Base-by-base conservation (phyloP, 768 basidiomycete species). In the Postia placenta region DNA sequence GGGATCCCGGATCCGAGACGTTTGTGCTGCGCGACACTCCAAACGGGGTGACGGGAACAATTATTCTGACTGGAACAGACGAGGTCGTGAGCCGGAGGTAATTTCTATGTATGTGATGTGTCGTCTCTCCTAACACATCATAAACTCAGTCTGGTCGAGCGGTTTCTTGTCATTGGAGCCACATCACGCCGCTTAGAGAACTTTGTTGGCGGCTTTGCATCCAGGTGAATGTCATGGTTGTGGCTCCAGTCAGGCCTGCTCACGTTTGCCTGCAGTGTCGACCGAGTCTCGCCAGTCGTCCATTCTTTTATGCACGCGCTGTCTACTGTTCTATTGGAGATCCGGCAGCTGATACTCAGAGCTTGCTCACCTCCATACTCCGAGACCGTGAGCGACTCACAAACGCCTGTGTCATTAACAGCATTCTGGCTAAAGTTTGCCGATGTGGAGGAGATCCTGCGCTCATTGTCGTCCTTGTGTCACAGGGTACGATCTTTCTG, bases 151-250 rank as follows among this genome's bases (percentile, higher is more conserved):
- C 60, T 85, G 5, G 63, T 81, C 20, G 64, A 69, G 30, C 74
- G 83, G 5, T 91, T 91, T 63, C 52, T 87, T 25, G 73, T 69
- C 5, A 81, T 92, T 42, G 89, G 89, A 5, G 80, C 79, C 0
- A 62, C 82, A 2, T 60, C 86, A 33, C 78, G 87, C 39, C 76
- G 89, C 19, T 59, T 91, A 5, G 87, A 92, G 45, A 64, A 66
- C 2, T 15, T 33, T 15, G 30, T 33, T 33, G 30, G 15, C 15
- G 15, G 30, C 30, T 15, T 7, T 33, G 6, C 14, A 28, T 47
- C 11, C 33, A 12, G 2, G 2, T 42, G 25, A 4, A n/a, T 23
- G 24, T 40, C 19, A 9, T 15, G 37, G 17, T 22, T 3, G 14
- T n/a, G 15, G 14, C 19, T 2, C 23, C 27, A 19, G 12, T 22